A percentile compares a stretch with the other conserved stretches of the same genome.
These are phyloP conservation scores for Onygenales sp. DNA, from an alignment of 2,329 filamentous ascomycete genomes.

Conservation along the genomic window DNA sequence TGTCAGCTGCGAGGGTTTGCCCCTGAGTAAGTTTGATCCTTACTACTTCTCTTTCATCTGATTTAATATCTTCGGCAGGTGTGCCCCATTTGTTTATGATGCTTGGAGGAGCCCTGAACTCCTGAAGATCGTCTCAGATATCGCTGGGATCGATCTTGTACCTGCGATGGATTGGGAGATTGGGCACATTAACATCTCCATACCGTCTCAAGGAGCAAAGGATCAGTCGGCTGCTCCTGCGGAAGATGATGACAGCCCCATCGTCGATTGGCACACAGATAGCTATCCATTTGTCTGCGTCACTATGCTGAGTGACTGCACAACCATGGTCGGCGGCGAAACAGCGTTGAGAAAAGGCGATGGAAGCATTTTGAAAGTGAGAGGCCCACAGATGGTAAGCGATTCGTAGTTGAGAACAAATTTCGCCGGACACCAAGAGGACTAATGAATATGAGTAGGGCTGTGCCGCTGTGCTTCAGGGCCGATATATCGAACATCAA, in stretches of 20 bases:
- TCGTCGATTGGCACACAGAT: slow-evolving; percentile 56
- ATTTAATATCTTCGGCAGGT: slow-evolving; percentile 25
- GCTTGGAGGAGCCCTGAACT: slow-evolving; percentile 49
- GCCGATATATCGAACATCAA: slow-evolving; percentile 57
- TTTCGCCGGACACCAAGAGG: not conserved
- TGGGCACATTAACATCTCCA: slow-evolving; percentile 46
- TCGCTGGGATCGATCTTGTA: slow-evolving; percentile 48
- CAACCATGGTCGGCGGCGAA: slow-evolving; percentile 55
- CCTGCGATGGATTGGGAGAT: slow-evolving; percentile 48
- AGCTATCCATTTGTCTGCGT: slow-evolving; percentile 62
- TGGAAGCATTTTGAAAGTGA: slow-evolving; percentile 48
- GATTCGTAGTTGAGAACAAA: not conserved
- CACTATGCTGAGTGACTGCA: slow-evolving; percentile 57
- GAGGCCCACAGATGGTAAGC: slow-evolving; percentile 51
- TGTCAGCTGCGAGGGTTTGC: slow-evolving; percentile 48
- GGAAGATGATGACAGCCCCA: slow-evolving; percentile 43
- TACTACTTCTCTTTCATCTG: not conserved
- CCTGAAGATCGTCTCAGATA: slow-evolving; percentile 39
- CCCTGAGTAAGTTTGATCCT: slow-evolving; percentile 39
- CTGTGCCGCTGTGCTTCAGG: slow-evolving; percentile 56
- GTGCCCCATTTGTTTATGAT: slow-evolving; percentile 56
- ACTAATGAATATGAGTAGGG: slow-evolving; percentile 36
- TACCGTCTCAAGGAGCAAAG: slow-evolving; percentile 41
- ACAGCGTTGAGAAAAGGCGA: slow-evolving; percentile 48
- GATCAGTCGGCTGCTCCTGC: slow-evolving; percentile 33